Evolutionary conservation across 495 filamentous ascomycete genomes (phyloP).

Genomic region (Massariosphaeria phaeospora): DNA sequence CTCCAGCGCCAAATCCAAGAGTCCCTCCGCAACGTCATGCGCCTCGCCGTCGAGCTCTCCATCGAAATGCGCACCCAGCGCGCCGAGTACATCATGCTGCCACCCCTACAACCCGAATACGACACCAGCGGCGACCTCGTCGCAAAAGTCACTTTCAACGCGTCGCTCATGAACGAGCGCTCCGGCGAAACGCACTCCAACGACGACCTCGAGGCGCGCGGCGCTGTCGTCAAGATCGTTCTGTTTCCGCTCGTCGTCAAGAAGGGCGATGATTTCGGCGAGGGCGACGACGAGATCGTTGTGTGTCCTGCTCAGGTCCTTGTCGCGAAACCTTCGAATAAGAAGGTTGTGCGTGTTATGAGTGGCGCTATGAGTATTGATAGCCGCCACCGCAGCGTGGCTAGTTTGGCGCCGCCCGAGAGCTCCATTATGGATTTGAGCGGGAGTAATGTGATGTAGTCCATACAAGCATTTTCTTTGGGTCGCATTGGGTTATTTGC

Average conservation of each 20-base stretch:
- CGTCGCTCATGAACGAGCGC: conserved; percentile 87
- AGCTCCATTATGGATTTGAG: conserved; percentile 29
- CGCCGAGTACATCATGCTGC: conserved; percentile 95
- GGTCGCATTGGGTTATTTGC: no score
- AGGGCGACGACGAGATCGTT: conserved; percentile 84
- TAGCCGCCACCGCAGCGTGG: conserved; percentile 27
- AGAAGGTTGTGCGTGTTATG: conserved; percentile 44
- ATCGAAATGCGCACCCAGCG: conserved; percentile 96
- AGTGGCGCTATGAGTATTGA: conserved; percentile 45
- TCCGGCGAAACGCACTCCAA: conserved; percentile 63
- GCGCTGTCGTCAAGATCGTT: conserved; percentile 79
- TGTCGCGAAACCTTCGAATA: conserved; percentile 47
- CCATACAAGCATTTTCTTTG: no score
- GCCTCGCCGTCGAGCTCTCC: conserved; percentile 75
- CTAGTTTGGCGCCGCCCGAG: conserved; percentile 35
- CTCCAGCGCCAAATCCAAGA: conserved; percentile 67
- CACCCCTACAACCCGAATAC: conserved; percentile 90
- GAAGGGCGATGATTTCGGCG: conserved; percentile 81
- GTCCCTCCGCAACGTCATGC: conserved; percentile 76
- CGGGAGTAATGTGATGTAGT: conserved; percentile 31
- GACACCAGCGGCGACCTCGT: conserved; percentile 84
- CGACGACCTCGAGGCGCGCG: conserved; percentile 67
- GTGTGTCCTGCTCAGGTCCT: conserved; percentile 92
- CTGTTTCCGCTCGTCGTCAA: conserved; percentile 93
- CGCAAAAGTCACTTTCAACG: conserved; percentile 80